Base-by-base conservation (phyloP, 192 early-diverging fungal genomes). In the Linnemannia elongata region DNA sequence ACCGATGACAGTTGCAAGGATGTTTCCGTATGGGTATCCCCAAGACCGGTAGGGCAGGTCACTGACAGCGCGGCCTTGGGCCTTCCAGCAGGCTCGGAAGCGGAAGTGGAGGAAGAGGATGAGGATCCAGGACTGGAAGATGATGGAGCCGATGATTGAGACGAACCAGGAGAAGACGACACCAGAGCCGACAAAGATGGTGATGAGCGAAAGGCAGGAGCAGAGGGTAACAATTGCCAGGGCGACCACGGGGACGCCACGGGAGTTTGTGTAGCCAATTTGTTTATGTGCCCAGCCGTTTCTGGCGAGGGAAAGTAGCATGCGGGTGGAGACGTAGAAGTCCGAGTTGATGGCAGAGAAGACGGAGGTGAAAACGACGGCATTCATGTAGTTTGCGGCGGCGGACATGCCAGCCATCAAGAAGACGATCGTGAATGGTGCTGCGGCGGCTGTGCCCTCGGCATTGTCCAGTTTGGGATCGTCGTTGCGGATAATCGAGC, bases 271-370 rank as follows among this genome's bases (percentile, higher is more conserved):
- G 38, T 82, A 78, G 42, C 90, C 88, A 44, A 97, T 92, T 52
- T 92, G 82, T 33, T 77, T 52, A 12, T 95, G 96, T 12, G 96
- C 96, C 78, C 95, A 94, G 10, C 94, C 94, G 78, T 96, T 94
- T 35, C 91, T 85, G 47, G 96, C 91, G 76, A 97, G 73, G 3
- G 94, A 88, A 90, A 95, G 91, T 41, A 97, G 85, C 30, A 96
- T 96, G 60, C 97, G 90, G 9, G 93, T 94, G 30, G 94, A 94
- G 17, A 95, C 95, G 82, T 97, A 97, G 10, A 97, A 92, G 17
- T 95, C 96, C 5, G 94, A 95, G 89, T 97, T 97, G 49, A 94
- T 95, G 57, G 97, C 96, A 17, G 93, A 94, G 73, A 94, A 82
- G 41, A 94, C 90, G 18, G 93, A 93, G 24, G 94, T 82, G 24